Base-by-base conservation (phyloP, 257 asterid species). In the Solanum etuberosum region DNA sequence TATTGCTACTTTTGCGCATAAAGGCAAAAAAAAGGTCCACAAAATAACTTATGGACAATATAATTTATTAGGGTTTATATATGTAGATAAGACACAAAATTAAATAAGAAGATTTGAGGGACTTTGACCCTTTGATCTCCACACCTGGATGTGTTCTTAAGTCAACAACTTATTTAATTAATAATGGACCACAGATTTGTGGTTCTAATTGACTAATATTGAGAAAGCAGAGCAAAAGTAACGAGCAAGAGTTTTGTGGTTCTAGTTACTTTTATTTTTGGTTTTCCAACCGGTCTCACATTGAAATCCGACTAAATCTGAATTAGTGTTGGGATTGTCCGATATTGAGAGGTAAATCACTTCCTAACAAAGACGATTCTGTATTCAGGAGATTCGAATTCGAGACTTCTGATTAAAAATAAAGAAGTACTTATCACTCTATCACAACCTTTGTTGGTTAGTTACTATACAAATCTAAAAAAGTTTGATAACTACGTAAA, bases 101-200 rank as follows among this genome's bases (percentile, higher is more conserved):
- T 51, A 51, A 51, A 42, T 42, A 77, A n/a, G 61, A 77, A 25
- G 38, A 77, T 13, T 42, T 8, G n/a, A 40, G 25, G 38, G 38
- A 77, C 25, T 25, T 43, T 25, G 84, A 77, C 63, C 59, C 25
- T 14, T 13, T 31, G 25, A 42, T 42, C n/a, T 25, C 23, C 37
- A 40, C 35, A 40, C 37, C 37, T n/a, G 37, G 14, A 38, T 77
- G 9, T 76, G 31, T 4, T 40, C 4, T n/a, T 40, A 23, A 38
- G 57, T 40, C 83, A n/a, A 76, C 83, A n/a, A 40, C 83, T n/a
- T 77, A 77, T n/a, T 77, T 77, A 25, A 77, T 42, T 51, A 51
- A 20, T 40, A 42, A 7, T 42, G 83, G 83, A 25, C 61, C 83
- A 77, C 61, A 16, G 2, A 42, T 42, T 77, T 14, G 83, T 77